Evolutionary conservation across 768 basidiomycete genomes (phyloP).

Genomic region (Leucocoprinus sp.): DNA sequence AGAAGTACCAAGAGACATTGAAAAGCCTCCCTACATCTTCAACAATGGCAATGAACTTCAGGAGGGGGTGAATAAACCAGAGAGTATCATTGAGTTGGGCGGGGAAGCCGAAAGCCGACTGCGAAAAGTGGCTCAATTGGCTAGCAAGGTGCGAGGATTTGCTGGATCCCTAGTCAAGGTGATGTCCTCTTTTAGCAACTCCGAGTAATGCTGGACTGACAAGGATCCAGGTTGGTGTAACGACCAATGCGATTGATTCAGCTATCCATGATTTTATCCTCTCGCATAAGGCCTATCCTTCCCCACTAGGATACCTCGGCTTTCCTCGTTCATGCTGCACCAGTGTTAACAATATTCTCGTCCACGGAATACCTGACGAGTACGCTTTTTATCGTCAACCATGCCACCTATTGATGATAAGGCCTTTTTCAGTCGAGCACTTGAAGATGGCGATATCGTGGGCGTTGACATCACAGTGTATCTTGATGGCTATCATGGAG

Average conservation of each 20-base stretch:
- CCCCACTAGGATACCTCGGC: conserved; percentile 68
- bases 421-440: conserved; percentile 47
- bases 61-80: conserved; percentile 5
- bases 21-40: conserved; percentile 45
- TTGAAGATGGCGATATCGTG: conserved; percentile 79
- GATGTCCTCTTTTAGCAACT: conserved; percentile 8
- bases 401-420: neutral
- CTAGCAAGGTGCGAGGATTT: conserved; percentile 46
- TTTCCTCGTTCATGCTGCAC: conserved; percentile 79
- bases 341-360: conserved; percentile 82
- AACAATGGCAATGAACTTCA: conserved; percentile 14
- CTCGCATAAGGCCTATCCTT: conserved; percentile 71
- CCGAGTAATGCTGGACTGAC: conserved; percentile 2
- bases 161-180: conserved; percentile 49
- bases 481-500: conserved; percentile 81
- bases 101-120: conserved; percentile 43
- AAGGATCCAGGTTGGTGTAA: conserved; percentile 47
- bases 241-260: conserved; percentile 69
- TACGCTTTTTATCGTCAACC: conserved; percentile 24
- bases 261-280: conserved; percentile 68
- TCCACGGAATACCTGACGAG: conserved; percentile 91
- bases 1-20: conserved; percentile 47
- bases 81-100: conserved; percentile 36
- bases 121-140: conserved; percentile 47
- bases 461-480: conserved; percentile 86